Conservation (phyloP, 768 basidiomycete species). For the Phaffia australis region DNA sequence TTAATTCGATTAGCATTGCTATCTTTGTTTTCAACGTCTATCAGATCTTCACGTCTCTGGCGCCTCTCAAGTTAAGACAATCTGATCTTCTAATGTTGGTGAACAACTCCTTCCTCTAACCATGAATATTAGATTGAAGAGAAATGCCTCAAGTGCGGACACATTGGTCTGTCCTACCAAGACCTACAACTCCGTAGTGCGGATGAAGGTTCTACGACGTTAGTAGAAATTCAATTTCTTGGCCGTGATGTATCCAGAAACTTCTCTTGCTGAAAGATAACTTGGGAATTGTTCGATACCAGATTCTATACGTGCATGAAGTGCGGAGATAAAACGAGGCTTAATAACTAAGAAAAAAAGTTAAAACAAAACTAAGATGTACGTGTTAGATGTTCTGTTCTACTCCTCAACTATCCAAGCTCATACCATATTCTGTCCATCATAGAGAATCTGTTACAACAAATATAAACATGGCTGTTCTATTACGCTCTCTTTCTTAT, state of each 20-base stretch:
- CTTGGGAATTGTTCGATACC: constrained; percentile 88
- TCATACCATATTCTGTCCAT: too few species aligned
- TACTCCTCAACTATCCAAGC: too few species aligned
- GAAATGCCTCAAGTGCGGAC: constrained; percentile 76
- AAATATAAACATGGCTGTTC: too few species aligned
- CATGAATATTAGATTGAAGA: constrained; percentile 59
- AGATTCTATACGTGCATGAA: constrained; percentile 61
- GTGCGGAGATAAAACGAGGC: constrained; percentile 33
- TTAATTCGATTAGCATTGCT: constrained; percentile 6
- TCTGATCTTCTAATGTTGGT: neutral
- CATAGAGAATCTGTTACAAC: too few species aligned
- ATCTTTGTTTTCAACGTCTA: constrained; percentile 17
- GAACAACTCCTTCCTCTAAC: neutral
- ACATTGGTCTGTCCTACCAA: constrained; percentile 74
- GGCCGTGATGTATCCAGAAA: neutral
- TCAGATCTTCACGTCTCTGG: neutral
- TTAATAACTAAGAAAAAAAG: constrained; percentile 35
- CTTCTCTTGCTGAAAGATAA: constrained; percentile 55
- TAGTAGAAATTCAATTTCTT: constrained; percentile 15
- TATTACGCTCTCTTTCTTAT: too few species aligned
- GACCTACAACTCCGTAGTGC: constrained; percentile 60
- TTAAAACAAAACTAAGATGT: neutral
- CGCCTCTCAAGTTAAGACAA: neutral
- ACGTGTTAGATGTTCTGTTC: too few species aligned
- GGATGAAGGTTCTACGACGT: constrained; percentile 20